A percentile compares a stretch with the other conserved stretches of the same genome.
These are phyloP conservation scores for Yarrowia deformans DNA, from an alignment of 805 yeast genomes.

Conservation along the genomic window DNA sequence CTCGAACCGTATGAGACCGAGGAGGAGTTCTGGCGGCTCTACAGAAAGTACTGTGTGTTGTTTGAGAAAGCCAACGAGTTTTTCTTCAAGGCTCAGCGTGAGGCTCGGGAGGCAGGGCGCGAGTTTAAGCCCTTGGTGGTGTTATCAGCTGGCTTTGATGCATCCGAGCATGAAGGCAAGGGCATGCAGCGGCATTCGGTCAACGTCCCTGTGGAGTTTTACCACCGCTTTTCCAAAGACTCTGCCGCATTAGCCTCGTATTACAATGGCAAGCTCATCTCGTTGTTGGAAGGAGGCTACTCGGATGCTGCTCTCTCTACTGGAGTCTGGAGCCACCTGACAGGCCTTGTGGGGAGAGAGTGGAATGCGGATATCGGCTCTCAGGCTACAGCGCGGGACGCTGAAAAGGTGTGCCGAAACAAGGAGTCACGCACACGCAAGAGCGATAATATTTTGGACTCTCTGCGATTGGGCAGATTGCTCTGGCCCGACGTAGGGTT, in stretches of 20 bases:
- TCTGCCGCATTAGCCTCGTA: slow-evolving; percentile 71
- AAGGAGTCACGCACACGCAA: slow-evolving; percentile 34
- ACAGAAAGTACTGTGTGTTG: slow-evolving; percentile 66
- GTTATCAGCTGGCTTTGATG: slow-evolving; percentile 90
- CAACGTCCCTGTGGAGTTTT: slow-evolving; percentile 82
- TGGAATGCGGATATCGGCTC: slow-evolving; percentile 59
- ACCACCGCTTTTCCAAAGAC: slow-evolving; percentile 73
- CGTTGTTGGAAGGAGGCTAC: slow-evolving; percentile 85
- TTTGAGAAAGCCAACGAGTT: slow-evolving; percentile 73
- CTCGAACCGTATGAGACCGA: slow-evolving; percentile 67
- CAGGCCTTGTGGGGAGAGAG: slow-evolving; percentile 65
- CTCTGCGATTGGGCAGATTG: slow-evolving; percentile 22
- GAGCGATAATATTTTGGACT: slow-evolving; percentile 32
- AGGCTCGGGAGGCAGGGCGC: slow-evolving; percentile 48
- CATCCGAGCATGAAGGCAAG: slow-evolving; percentile 80
- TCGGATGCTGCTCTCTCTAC: slow-evolving; percentile 81
- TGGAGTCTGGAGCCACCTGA: slow-evolving; percentile 79
- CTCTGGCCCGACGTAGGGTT: slow-evolving; percentile 36
- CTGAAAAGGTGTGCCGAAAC: slow-evolving; percentile 59
- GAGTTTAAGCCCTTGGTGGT: slow-evolving; percentile 66
- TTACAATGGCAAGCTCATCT: slow-evolving; percentile 67
- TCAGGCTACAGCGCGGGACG: slow-evolving; percentile 69
- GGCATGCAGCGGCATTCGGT: slow-evolving; percentile 86
- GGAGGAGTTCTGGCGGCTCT: slow-evolving; percentile 69
- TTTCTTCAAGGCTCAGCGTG: slow-evolving; percentile 49